Base-by-base conservation (phyloP, 345 rosid genomes). In the Salix viminalis region DNA sequence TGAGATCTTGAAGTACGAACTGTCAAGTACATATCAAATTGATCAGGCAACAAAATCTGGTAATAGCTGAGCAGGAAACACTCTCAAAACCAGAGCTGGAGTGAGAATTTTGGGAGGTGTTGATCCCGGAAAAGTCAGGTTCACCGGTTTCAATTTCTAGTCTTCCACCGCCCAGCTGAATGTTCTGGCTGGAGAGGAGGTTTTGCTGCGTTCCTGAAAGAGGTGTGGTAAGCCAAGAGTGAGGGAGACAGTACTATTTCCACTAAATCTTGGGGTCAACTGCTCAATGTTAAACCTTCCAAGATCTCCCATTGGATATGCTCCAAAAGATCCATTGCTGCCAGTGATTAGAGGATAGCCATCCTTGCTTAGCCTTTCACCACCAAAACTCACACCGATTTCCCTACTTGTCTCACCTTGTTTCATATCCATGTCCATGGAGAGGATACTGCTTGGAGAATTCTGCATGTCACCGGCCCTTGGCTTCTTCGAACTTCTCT, bases 181-280 rank as follows among this genome's bases (percentile, higher is more conserved):
- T 83, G 74, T 74, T 79, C 72, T 83, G 92, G 85, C 65, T 75
- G 13, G 86, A 67, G 32, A 87, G 75, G 79, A 79, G 81, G 79
- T 69, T 81, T 19, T 79, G 91, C 24, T 86, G 88, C 67, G 79
- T 75, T 56, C 82, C 85, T 4, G 87, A 82, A 6, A 85, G 70
- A 2, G 86, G 34, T 86, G 82, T 13, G 93, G 93, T 42, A 89
- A 86, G 18, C 94, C 93, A 39, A 90, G 93, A 52, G 90, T 88
- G 48, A 92, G 91, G 2, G 94, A 90, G 60, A 89, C 89, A n/a
- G n/a, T n/a, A 62, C 87, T 67, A 26, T 86, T 88, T 42, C 90
- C 88, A 52, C 70, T 77, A 74, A 86, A 85, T 56, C 84, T 56
- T 18, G 84, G 85, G 54, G 82, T 70, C 76, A 60, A 68, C 79